Evolutionary conservation across 306 rosid species (phyloP).

Genomic region (Castanospermum australe): DNA sequence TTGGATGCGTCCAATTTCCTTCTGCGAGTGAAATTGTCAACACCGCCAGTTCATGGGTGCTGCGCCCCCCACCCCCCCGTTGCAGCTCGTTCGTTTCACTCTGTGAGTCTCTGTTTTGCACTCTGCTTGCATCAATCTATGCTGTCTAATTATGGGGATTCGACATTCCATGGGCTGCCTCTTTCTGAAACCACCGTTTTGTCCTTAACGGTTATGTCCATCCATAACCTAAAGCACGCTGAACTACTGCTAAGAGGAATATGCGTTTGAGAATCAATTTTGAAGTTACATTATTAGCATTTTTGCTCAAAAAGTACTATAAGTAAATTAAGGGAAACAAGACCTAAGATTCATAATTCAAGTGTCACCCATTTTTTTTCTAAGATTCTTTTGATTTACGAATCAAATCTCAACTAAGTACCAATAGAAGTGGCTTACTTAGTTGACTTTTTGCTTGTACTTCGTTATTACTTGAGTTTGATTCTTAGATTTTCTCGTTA

Average conservation of each 20-base stretch:
- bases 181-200: conserved; percentile 10
- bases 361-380: too few species aligned
- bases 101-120: conserved; percentile 20
- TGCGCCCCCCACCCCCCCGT: too few species aligned
- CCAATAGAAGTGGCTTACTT: too few species aligned
- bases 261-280: background rate
- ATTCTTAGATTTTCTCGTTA: too few species aligned
- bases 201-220: conserved; percentile 25
- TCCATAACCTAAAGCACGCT: background rate
- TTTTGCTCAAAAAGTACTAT: background rate
- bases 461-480: too few species aligned
- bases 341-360: too few species aligned
- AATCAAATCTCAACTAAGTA: too few species aligned
- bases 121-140: conserved; percentile 22
- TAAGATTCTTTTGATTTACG: too few species aligned
- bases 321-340: background rate
- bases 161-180: background rate
- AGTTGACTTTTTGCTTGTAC: too few species aligned
- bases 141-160: conserved; percentile 3
- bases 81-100: background rate
- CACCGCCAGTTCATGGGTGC: conserved; percentile 4
- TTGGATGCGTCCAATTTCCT: conserved; percentile 38
- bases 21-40: conserved; percentile 1
- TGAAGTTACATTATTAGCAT: background rate
- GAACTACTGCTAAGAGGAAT: background rate